These are phyloP conservation scores for Entomortierella lignicola DNA, from an alignment of 192 early-diverging fungal species.

Conservation along the genomic window DNA sequence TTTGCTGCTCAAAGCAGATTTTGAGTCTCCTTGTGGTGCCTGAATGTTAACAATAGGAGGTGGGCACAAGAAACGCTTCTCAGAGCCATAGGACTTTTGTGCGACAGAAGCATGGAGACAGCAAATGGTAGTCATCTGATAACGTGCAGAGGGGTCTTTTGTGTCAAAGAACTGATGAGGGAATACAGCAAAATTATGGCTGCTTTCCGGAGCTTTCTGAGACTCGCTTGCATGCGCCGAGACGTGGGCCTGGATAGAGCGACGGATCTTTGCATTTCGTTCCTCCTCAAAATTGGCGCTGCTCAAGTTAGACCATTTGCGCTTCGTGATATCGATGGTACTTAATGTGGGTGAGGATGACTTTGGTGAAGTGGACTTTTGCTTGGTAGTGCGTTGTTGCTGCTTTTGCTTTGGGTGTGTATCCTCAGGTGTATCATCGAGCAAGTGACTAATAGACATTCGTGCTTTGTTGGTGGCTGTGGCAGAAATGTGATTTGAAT, in stretches of 20 bases:
- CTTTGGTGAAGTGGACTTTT: slow-evolving; percentile 7
- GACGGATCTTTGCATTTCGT: slow-evolving; percentile 58
- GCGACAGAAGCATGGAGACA: slow-evolving; percentile 86
- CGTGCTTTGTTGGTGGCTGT: slow-evolving; percentile 31
- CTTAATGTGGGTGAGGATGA: slow-evolving; percentile 24
- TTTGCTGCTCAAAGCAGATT: slow-evolving; percentile 58
- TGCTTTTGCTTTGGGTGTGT: slow-evolving; percentile 5
- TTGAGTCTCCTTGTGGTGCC: slow-evolving; percentile 46
- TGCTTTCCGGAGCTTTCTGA: slow-evolving; percentile 4
- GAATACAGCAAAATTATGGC: slow-evolving; percentile 1
- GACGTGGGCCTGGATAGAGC: slow-evolving; percentile 56
- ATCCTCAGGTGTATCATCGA: slow-evolving; percentile 27
- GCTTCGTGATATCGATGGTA: slow-evolving; percentile 37
- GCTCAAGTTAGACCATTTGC: slow-evolving; percentile 54
- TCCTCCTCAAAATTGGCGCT: slow-evolving; percentile 50
- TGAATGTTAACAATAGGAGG: slow-evolving; percentile 78
- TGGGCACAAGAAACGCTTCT: slow-evolving; percentile 88
- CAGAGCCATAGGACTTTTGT: slow-evolving; percentile 95
- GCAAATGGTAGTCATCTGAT: slow-evolving; percentile 77
- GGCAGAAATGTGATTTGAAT: slow-evolving; percentile 4
- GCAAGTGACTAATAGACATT: slow-evolving; percentile 46
- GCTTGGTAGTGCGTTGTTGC: slow-evolving; percentile 10
- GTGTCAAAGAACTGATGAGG: slow-evolving; percentile 32
- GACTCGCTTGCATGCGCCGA: slow-evolving; percentile 30
- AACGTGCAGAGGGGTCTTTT: slow-evolving; percentile 30